Evolutionary conservation across 495 filamentous ascomycete species (phyloP).

Genomic region (Cercophora newfieldiana): DNA sequence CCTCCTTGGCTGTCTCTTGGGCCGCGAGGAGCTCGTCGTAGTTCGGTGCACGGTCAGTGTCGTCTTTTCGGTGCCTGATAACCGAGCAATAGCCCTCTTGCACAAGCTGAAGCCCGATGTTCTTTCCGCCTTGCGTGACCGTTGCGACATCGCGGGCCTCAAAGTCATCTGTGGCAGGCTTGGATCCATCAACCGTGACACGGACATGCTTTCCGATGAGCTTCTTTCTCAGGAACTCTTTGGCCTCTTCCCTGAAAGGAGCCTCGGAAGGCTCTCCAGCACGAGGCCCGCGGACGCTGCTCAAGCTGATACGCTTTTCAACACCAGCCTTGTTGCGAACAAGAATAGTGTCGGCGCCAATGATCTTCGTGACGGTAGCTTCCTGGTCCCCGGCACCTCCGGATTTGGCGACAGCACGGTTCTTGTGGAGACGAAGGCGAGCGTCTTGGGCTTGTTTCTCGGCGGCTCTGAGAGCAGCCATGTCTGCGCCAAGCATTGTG

Average conservation of each 20-base stretch:
- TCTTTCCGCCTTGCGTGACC: slow-evolving; percentile 77
- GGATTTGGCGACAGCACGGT: slow-evolving; percentile 62
- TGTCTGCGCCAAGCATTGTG: slow-evolving; percentile 79
- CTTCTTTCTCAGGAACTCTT: slow-evolving; percentile 91
- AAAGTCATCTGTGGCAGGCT: slow-evolving; percentile 84
- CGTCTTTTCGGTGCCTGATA: slow-evolving; percentile 89
- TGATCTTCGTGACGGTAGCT: slow-evolving; percentile 77
- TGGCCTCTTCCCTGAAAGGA: slow-evolving; percentile 87
- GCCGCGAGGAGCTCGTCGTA: slow-evolving; percentile 91
- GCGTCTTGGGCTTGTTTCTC: slow-evolving; percentile 80
- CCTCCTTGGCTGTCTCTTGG: slow-evolving; percentile 80
- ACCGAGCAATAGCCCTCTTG: slow-evolving; percentile 92
- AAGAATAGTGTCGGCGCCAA: slow-evolving; percentile 86
- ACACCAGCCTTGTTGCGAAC: slow-evolving; percentile 76
- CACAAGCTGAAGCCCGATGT: slow-evolving; percentile 79
- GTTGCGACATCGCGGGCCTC: slow-evolving; percentile 95
- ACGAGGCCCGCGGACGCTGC: slow-evolving; percentile 90
- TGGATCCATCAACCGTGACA: slow-evolving; percentile 84
- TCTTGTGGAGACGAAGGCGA: slow-evolving; percentile 74
- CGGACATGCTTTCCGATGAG: slow-evolving; percentile 94
- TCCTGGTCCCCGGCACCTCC: slow-evolving; percentile 62
- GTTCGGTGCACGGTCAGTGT: slow-evolving; percentile 85
- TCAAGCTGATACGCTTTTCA: slow-evolving; percentile 89
- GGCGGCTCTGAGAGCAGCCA: slow-evolving; percentile 80
- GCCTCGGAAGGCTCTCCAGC: slow-evolving; percentile 57